Conservation (phyloP, 495 filamentous ascomycete species). For the Echria macrotheca region DNA sequence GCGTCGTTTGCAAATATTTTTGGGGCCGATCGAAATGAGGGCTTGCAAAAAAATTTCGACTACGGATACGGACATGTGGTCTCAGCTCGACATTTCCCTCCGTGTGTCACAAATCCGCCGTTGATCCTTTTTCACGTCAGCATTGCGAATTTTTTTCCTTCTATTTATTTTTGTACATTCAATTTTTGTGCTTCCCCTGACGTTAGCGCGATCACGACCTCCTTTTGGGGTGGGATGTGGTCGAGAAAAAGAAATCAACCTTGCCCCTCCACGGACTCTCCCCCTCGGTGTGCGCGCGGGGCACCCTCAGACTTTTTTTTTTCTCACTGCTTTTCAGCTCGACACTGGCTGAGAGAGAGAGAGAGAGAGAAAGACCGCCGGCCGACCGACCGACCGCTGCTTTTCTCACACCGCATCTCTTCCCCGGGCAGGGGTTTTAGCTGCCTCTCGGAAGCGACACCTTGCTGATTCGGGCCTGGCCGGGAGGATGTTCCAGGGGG, state of each 20-base stretch:
- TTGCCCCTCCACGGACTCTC: not conserved
- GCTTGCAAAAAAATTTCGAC: not conserved
- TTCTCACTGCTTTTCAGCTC: too few relatives aligned
- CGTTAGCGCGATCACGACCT: not conserved
- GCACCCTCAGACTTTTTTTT: too few relatives aligned
- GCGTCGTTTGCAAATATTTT: not conserved
- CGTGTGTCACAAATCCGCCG: not conserved
- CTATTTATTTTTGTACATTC: not conserved
- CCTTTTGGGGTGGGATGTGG: not conserved
- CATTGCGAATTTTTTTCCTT: not conserved
- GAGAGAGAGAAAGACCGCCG: not conserved
- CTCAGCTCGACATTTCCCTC: not conserved
- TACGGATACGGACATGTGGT: slow-evolving; percentile 9
- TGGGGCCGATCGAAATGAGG: slow-evolving; percentile 8
- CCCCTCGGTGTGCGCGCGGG: too few relatives aligned
- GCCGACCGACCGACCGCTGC: not conserved
- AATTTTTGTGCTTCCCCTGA: not conserved
- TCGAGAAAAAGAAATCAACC: not conserved
- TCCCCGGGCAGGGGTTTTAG: not conserved
- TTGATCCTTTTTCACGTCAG: slow-evolving; percentile 1
- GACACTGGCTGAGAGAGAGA: not conserved
- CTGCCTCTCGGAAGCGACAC: not conserved
- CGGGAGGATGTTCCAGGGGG: not conserved
- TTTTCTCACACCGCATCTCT: slow-evolving; percentile 1
- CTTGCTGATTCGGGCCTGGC: slow-evolving; percentile 2